Evolutionary conservation across 2,329 filamentous ascomycete species (phyloP).

Genomic region (Penicillium sp.): DNA sequence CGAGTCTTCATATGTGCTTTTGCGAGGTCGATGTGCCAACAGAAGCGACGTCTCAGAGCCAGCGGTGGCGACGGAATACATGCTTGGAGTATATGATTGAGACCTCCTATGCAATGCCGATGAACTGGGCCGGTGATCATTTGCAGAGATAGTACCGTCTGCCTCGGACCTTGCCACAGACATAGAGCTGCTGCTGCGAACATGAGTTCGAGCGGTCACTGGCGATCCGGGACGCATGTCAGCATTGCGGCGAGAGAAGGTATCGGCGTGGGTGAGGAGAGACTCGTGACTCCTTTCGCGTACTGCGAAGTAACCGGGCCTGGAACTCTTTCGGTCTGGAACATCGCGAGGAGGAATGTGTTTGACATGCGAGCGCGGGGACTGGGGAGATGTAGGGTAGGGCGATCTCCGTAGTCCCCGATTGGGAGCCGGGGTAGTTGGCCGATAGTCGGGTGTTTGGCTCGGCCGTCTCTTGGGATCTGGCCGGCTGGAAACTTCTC

Average conservation of each 20-base stretch:
- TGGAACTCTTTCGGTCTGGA: conserved; percentile 18
- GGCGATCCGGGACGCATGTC: conserved; percentile 41
- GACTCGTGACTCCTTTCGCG: conserved; percentile 42
- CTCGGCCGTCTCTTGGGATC: conserved; percentile 10
- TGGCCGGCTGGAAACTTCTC: conserved; percentile 10
- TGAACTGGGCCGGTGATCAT: conserved; percentile 31
- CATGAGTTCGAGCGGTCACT: conserved; percentile 38
- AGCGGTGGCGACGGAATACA: conserved; percentile 47
- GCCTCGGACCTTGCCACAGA: conserved; percentile 44
- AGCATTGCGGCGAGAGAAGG: conserved; percentile 39
- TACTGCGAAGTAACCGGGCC: conserved; percentile 34
- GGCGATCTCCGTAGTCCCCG: conserved; percentile 30
- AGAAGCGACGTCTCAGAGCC: conserved; percentile 47
- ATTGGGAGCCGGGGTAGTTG: conserved; percentile 28
- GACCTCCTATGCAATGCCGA: conserved; percentile 33
- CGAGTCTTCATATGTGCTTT: conserved; percentile 47
- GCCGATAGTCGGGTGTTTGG: conserved; percentile 11
- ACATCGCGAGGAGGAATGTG: conserved; percentile 15
- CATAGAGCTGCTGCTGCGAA: conserved; percentile 45
- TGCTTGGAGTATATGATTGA: conserved; percentile 43
- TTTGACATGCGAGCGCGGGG: conserved; percentile 22
- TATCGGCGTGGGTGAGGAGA: conserved; percentile 42
- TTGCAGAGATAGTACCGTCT: conserved; percentile 35
- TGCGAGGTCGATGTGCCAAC: conserved; percentile 41
- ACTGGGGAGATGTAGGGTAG: conserved; percentile 24